Base-by-base conservation (phyloP, 192 early-diverging fungal genomes). In the Radiomyces spectabilis region DNA sequence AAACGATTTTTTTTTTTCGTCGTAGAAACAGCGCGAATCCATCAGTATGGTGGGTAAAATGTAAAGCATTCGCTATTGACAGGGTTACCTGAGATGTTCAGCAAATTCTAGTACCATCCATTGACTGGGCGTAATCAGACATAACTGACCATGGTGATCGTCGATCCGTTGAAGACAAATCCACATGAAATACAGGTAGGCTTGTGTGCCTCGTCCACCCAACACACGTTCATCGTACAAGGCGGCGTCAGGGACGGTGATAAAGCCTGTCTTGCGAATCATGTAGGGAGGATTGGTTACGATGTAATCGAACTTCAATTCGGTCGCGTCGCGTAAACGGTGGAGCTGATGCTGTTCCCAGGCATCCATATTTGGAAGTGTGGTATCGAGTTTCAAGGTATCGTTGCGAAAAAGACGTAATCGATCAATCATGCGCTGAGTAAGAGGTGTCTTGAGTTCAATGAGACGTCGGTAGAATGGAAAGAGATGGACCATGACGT, bases 241-340 rank as follows among this genome's bases (percentile, higher is more conserved):
- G 6, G 59, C 51, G 13, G 63, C 55, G 27, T 80, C 78, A 1
- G 78, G 75, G 5, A 66, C 63, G 2, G 73, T 63, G 16, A 77
- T 71, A 21, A 74, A 77, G 2, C 78, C 78, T 0, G 75, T 80
- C 38, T 77, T 77, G 40, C 78, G 59, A 16, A 77, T 80, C 73
- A 80, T 76, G 44, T 81, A 81, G 4, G 79, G 79, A 12, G 79
- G 79, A 47, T 81, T 81, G 27, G 79, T 81, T 13, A 79, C 79
- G 35, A 81, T 73, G 45, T 67, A 81, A 38, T 76, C 66, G 41
- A 81, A 77, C 34, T 64, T 71, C 13, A 78, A 59, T n/a, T 32
- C 19, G 6, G 40, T 38, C 0, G 76, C 64, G 31, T 76, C 61
- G 4, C 79, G 57, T 6, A 81, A 47, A 44, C 38, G 34, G 10